Percentiles rank a stretch among this genome's conserved stretches.
Evolutionary conservation across 257 asterid genomes (phyloP).

Genomic region (Jaltomata sinuosa): DNA sequence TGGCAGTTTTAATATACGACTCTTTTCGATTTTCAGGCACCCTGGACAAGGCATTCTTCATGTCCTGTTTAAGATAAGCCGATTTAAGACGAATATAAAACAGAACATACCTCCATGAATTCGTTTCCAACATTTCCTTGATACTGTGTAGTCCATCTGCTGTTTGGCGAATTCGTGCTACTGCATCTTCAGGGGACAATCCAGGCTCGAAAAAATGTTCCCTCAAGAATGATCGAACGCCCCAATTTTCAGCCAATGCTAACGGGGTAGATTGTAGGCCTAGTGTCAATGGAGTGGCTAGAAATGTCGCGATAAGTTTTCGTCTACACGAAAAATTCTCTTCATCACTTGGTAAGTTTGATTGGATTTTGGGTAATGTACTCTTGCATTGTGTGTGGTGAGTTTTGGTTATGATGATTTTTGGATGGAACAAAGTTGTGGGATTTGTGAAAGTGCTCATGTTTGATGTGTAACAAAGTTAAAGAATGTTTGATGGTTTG

Average conservation of each 20-base stretch:
- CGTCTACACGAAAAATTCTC: slow-evolving; percentile 14
- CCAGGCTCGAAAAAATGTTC: slow-evolving; percentile 51
- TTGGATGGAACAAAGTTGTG: slow-evolving; percentile 30
- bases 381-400: neutral
- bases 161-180: slow-evolving; percentile 49
- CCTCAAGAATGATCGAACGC: slow-evolving; percentile 41
- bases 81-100: slow-evolving; percentile 57
- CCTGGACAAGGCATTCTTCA: slow-evolving; percentile 25
- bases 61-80: slow-evolving; percentile 41
- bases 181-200: slow-evolving; percentile 62
- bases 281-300: slow-evolving; percentile 30
- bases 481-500: neutral
- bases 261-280: slow-evolving; percentile 26
- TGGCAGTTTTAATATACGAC: slow-evolving; percentile 40
- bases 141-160: slow-evolving; percentile 68
- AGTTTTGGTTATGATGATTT: slow-evolving; percentile 13
- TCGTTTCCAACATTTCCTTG: slow-evolving; percentile 59
- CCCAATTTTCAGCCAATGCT: slow-evolving; percentile 66
- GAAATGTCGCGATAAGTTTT: slow-evolving; percentile 30
- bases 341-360: slow-evolving; percentile 13
- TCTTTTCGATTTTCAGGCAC: slow-evolving; percentile 37
- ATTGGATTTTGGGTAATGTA: slow-evolving; percentile 17
- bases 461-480: slow-evolving; percentile 3
- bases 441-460: slow-evolving; percentile 42
- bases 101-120: slow-evolving; percentile 79